A percentile compares a stretch with the other conserved stretches of the same genome.
Evolutionary conservation across 1,284 basidiomycete genomes (phyloP).

Genomic region (Amylostereum areolatum): DNA sequence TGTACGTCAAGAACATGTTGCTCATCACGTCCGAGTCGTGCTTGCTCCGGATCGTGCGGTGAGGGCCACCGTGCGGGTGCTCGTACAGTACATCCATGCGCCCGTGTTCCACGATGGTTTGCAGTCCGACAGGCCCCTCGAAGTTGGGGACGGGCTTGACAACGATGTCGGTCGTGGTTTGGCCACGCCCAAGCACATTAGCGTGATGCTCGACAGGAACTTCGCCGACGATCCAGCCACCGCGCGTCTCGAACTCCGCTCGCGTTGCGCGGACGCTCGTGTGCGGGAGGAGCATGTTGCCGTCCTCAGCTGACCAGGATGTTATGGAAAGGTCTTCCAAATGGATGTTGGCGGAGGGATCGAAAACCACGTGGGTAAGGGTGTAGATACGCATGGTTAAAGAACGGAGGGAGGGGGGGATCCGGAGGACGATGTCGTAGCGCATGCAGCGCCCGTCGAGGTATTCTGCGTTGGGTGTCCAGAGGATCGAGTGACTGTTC

Average conservation of each 20-base stretch:
- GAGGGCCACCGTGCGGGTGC: slow-evolving; percentile 24
- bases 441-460: slow-evolving; percentile 37
- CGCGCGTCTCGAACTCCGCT: slow-evolving; percentile 37
- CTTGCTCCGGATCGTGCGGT: slow-evolving; percentile 39
- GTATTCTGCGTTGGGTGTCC: slow-evolving; percentile 16
- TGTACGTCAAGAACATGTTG: slow-evolving; percentile 51
- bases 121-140: slow-evolving; percentile 28
- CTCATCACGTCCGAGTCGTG: slow-evolving; percentile 44
- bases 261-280: slow-evolving; percentile 32
- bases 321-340: slow-evolving; percentile 41
- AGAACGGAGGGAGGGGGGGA: slow-evolving; percentile 42
- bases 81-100: slow-evolving; percentile 46
- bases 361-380: slow-evolving; percentile 43
- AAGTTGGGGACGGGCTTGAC: slow-evolving; percentile 30
- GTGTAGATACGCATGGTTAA: slow-evolving; percentile 37
- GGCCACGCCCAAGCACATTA: slow-evolving; percentile 38
- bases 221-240: slow-evolving; percentile 58
- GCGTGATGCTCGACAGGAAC: slow-evolving; percentile 37
- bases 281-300: slow-evolving; percentile 41
- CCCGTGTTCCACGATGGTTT: slow-evolving; percentile 42
- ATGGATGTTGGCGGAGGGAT: slow-evolving; percentile 31
- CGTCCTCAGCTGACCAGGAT: slow-evolving; percentile 27
- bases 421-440: slow-evolving; percentile 44
- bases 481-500: slow-evolving; percentile 32
- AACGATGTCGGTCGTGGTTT: slow-evolving; percentile 43